These are phyloP conservation scores for Crithidia fasciculata DNA, from an alignment of 208 protist genomes.

Conservation along the genomic window DNA sequence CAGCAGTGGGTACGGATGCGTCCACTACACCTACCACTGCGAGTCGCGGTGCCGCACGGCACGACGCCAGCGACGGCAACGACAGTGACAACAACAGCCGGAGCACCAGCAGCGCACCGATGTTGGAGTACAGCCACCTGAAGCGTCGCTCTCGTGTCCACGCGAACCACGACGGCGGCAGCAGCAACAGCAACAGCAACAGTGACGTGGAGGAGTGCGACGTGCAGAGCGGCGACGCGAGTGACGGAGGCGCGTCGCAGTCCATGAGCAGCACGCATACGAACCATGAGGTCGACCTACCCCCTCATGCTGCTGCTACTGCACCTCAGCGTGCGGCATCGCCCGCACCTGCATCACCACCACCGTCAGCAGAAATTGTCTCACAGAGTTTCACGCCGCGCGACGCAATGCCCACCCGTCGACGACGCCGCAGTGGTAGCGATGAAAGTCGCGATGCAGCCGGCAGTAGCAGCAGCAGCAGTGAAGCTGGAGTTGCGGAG, in stretches of 20 bases:
- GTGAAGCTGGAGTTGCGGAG: too few relatives aligned
- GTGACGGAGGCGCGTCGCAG: neutral
- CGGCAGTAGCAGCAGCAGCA: slow-evolving; percentile 4
- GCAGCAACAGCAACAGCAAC: too few relatives aligned
- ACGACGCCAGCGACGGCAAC: neutral
- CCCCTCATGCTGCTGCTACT: too few relatives aligned
- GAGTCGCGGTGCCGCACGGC: neutral
- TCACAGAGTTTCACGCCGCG: slow-evolving; percentile 28
- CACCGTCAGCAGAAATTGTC: neutral
- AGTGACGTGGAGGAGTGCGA: neutral
- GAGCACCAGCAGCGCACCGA: slow-evolving; percentile 25
- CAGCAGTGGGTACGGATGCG: too few relatives aligned
- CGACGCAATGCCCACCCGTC: neutral
- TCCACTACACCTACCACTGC: neutral
- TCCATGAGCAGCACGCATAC: too few relatives aligned
- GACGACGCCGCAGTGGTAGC: neutral
- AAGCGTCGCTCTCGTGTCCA: slow-evolving; percentile 9
- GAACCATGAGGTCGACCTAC: too few relatives aligned
- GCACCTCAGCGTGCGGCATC: too few relatives aligned
- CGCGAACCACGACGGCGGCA: too few relatives aligned
- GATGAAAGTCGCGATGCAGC: neutral
- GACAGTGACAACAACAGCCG: slow-evolving; percentile 1
- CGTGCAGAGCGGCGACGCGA: neutral
- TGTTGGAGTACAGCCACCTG: slow-evolving; percentile 36
- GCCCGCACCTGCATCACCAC: neutral